These are phyloP conservation scores for Hypoxylon crocopeplum DNA, from an alignment of 495 filamentous ascomycete species.

Conservation along the genomic window DNA sequence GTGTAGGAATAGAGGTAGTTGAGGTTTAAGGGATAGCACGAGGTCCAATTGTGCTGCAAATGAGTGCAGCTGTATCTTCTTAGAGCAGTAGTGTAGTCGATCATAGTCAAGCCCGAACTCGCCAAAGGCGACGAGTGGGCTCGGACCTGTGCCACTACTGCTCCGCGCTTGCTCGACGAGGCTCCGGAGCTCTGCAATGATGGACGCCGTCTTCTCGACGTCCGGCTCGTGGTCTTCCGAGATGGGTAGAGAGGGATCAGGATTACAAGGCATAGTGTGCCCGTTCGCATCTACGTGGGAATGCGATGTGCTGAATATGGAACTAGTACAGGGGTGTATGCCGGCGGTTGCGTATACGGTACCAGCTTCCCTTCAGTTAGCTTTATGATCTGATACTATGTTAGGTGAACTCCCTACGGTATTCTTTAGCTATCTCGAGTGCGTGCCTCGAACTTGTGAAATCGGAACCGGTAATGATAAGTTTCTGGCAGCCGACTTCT, in stretches of 20 bases:
- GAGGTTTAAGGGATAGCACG: slow-evolving; percentile 68
- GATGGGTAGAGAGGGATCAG: slow-evolving; percentile 48
- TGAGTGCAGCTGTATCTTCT: slow-evolving; percentile 80
- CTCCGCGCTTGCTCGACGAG: slow-evolving; percentile 56
- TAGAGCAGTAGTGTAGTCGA: slow-evolving; percentile 76
- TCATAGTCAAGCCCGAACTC: slow-evolving; percentile 98
- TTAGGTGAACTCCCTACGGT: slow-evolving; percentile 62
- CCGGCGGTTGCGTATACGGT: slow-evolving; percentile 88
- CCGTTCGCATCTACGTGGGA: slow-evolving; percentile 50
- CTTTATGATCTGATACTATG: no score
- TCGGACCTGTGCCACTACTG: slow-evolving; percentile 49
- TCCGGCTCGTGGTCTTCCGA: slow-evolving; percentile 50
- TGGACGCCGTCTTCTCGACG: slow-evolving; percentile 40
- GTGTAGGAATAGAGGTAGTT: slow-evolving; percentile 88
- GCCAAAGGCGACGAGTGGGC: slow-evolving; percentile 78
- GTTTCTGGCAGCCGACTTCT: slow-evolving; percentile 79
- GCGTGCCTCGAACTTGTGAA: slow-evolving; percentile 78
- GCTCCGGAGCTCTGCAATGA: slow-evolving; percentile 65
- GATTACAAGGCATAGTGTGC: slow-evolving; percentile 54
- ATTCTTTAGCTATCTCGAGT: slow-evolving; percentile 71
- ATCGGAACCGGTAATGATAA: slow-evolving; percentile 94
- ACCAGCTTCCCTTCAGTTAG: slow-evolving; percentile 75
- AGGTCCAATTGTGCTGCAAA: slow-evolving; percentile 82
- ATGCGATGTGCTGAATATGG: slow-evolving; percentile 68
- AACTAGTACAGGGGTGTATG: slow-evolving; percentile 85